phyloP scores from a whole-genome alignment of 208 protist species.

The Leishmania gerbilli region DNA sequence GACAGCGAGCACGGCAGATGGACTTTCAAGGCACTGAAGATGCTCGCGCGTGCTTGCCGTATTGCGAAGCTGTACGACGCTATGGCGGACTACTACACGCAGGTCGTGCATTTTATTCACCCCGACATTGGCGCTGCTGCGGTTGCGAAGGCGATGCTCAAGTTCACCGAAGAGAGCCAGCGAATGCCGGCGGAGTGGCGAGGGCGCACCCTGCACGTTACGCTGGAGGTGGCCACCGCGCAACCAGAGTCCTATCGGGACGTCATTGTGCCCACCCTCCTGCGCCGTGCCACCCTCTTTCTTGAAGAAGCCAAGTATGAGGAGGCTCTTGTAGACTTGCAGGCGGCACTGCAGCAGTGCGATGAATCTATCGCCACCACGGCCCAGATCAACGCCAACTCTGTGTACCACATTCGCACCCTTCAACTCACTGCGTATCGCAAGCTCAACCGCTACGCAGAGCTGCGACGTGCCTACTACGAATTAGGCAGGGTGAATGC shows the following conservation, averaged over 20 bases:
- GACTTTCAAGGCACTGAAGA: slow-evolving; percentile 96
- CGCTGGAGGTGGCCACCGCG: slow-evolving; percentile 60
- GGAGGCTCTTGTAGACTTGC: slow-evolving; percentile 20
- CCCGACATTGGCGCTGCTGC: slow-evolving; percentile 32
- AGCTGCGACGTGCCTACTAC: slow-evolving; percentile 51
- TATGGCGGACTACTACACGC: slow-evolving; percentile 78
- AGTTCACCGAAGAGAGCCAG: slow-evolving; percentile 89
- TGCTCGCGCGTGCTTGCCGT: slow-evolving; percentile 84
- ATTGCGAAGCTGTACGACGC: slow-evolving; percentile 73
- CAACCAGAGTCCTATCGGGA: slow-evolving; percentile 33
- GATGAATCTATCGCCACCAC: not conserved
- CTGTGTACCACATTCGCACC: slow-evolving; percentile 13
- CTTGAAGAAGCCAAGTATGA: slow-evolving; percentile 17
- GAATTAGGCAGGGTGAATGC: slow-evolving; percentile 34
- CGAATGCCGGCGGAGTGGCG: slow-evolving; percentile 56
- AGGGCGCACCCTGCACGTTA: slow-evolving; percentile 61
- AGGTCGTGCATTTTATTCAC: slow-evolving; percentile 66
- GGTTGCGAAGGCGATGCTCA: slow-evolving; percentile 84
- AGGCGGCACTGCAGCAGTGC: slow-evolving; percentile 21
- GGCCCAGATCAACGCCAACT: slow-evolving; percentile 23
- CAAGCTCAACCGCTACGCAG: slow-evolving; percentile 23
- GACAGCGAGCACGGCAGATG: slow-evolving; percentile 81
- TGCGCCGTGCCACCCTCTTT: slow-evolving; percentile 45
- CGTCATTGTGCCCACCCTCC: slow-evolving; percentile 93
- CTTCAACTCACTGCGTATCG: slow-evolving; percentile 26